phyloP scores from a whole-genome alignment of 345 rosid genomes.

The Salix suchowensis region DNA sequence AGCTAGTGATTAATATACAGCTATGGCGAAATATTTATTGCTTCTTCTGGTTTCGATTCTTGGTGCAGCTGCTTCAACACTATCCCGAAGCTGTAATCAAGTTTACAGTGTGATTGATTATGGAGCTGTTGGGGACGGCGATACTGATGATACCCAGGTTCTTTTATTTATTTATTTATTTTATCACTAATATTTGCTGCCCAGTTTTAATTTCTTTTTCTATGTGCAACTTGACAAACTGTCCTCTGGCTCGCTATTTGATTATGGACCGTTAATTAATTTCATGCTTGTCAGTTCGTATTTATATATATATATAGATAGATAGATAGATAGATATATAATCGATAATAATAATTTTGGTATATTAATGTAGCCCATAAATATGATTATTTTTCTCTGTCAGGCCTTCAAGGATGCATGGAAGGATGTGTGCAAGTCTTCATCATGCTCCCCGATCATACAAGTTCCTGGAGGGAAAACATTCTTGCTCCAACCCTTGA shows the following conservation, averaged over 20 bases:
- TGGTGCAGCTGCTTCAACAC: background rate
- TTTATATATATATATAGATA: too few relatives aligned
- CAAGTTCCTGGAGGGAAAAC: constrained; percentile 27
- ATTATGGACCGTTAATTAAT: too few relatives aligned
- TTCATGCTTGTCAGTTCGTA: too few relatives aligned
- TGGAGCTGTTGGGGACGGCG: constrained; percentile 40
- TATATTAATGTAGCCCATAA: background rate
- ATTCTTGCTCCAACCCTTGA: constrained; percentile 34
- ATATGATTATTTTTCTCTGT: background rate
- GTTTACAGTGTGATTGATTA: constrained; percentile 24
- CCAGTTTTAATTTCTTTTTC: background rate
- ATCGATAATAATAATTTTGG: too few relatives aligned
- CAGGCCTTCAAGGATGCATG: constrained; percentile 42
- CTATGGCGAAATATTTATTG: background rate
- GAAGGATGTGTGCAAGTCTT: constrained; percentile 30
- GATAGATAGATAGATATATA: too few relatives aligned
- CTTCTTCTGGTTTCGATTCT: constrained; percentile 8
- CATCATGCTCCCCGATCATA: constrained; percentile 13
- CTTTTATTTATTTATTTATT: background rate
- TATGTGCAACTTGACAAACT: too few relatives aligned
- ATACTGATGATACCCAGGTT: constrained; percentile 34
- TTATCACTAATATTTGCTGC: background rate
- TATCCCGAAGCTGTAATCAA: background rate
- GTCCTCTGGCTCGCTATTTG: too few relatives aligned
- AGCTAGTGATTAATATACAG: background rate